Evolutionary conservation across 2,329 filamentous ascomycete species (phyloP), one percentile per base, ranked within the genome.

Genomic region (Botryosphaeria dothidea): DNA sequence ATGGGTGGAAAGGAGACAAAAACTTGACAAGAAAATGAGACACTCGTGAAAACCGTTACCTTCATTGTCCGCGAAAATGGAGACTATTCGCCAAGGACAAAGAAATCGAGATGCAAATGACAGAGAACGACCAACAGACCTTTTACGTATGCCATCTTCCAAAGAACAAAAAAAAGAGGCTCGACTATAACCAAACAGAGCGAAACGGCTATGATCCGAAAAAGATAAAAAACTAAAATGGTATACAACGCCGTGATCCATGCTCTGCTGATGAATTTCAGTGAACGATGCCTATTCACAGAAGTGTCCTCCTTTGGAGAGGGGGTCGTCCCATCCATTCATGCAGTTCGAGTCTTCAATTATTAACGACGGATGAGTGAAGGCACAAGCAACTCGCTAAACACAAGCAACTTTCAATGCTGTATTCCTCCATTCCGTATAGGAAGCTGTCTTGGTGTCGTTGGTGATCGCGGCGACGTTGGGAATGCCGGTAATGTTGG

Each of bases 181-280:
- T 34, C 31, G 27, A 60, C 11, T 29, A 36, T 21, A 29, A 29
- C 21, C 56, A 60, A 9, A 60, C 46, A n/a, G 56, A 34, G 56
- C 23, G 19, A 46, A 27, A 45, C 34, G 31, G 56, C 56, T 11
- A 15, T 31, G 27, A 11, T 11, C 8, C 15, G 36, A 23, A 38
- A 38, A 41, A 19, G 36, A 49, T n/a, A 46, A 64, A 56, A 38
- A 43, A 48, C 49, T 36, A 48, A 38, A n/a, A 56, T 64, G 62
- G 62, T 64, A 64, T 64, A 64, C 62, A 64, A 64, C 62, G 62
- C 62, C 62, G 31, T 49, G 31, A 57, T 56, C 49, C 51, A 64
- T 64, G 62, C 62, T 46, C 41, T 64, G 46, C 56, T 60, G 25
- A 17, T 36, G 45, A 62, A 36, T 5, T 43, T 57, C 56, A n/a